Base-by-base conservation (phyloP, 2,329 filamentous ascomycete genomes). In the Fusarium luffae region DNA sequence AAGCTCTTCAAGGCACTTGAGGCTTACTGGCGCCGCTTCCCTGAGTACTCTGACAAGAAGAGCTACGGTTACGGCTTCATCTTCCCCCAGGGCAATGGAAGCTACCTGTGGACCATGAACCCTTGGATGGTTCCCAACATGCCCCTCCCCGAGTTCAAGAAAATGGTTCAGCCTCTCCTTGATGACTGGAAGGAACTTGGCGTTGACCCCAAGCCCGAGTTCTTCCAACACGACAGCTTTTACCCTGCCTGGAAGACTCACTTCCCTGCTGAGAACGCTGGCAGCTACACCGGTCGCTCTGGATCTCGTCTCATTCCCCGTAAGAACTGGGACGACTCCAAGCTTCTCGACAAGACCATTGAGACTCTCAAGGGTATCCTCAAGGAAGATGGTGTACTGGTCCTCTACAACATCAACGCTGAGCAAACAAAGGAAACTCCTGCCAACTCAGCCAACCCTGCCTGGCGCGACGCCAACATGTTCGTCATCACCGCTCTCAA, bases 391-490 rank as follows among this genome's bases (percentile, higher is more conserved):
- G 68, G 51, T 13, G 7, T 69, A 5, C 21, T 70, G 9, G 44
- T 70, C 9, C 49, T 68, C 14, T 70, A 68, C 25, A 70, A 70
- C n/a, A 70, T 70, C 59, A 70, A 68, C 21, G 73, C 69, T 3
- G 69, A 63, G 13, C 59, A 64, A 34, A 63, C 54, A 6, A 74
- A 68, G 30, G 60, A 66, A 10, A 75, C 73, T 25, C 69, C 79
- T 25, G 73, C 80, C 60, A 80, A 76, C 60, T 79, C 81, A 1
- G 68, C 81, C 7, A 82, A 82, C 62, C 81, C 82, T 1, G 80
- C 80, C 3, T 84, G 82, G 79, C 75, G 82, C 28, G 76, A 78
- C 23, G 75, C 81, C 12, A 62, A 79, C n/a, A 71, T 75, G n/a
- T 80, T 81, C 54, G 63, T 81, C 43, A 69, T 76, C 16, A 73